Base-by-base conservation (phyloP, 208 protist species). In the Leishmania aethiopica region DNA sequence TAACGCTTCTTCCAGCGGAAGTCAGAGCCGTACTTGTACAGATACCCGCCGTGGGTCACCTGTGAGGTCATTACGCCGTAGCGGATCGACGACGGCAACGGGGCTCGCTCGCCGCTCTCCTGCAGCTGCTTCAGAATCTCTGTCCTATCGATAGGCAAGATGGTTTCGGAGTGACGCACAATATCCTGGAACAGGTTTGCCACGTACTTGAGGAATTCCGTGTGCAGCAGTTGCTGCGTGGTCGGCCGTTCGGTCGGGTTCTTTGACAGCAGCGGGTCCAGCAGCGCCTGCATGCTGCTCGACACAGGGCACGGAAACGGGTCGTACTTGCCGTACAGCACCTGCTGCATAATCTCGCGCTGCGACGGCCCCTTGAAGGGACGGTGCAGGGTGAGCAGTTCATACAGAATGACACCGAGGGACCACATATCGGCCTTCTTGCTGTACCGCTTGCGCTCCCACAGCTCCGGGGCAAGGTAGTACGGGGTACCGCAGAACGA, bases 371-470 rank as follows among this genome's bases (percentile, higher is more conserved):
- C 94, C 66, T 95, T 93, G 85, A 98, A 98, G n/a, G 95, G 93
- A 67, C 93, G 95, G 78, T 96, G 87, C 59, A 96, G 81, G 4
- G 93, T 95, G 11, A 96, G 84, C 53, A 98, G 79, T 78, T 98
- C 95, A 81, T 97, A 98, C 37, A 98, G 86, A 70, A 97, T 91
- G 49, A 95, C 92, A 19, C 95, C 95, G 55, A 98, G 88, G 8
- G 95, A 92, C 96, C 96, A 99, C 89, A 98, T 96, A 84, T 99
- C 97, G 13, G 89, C 87, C 88, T 99, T 99, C 80, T 97, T 94
- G 87, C 97, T 98, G 90, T 99, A 99, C 45, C 91, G 89, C 82
- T 97, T 95, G 80, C 95, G 82, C 77, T 97, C 86, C 90, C 94
- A 98, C 40, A 99, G 82, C 85, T 99, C 96, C 6, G 97, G 97